These are phyloP conservation scores for Picochlorum sp. DNA, from an alignment of 139 green algal species.

Conservation along the genomic window DNA sequence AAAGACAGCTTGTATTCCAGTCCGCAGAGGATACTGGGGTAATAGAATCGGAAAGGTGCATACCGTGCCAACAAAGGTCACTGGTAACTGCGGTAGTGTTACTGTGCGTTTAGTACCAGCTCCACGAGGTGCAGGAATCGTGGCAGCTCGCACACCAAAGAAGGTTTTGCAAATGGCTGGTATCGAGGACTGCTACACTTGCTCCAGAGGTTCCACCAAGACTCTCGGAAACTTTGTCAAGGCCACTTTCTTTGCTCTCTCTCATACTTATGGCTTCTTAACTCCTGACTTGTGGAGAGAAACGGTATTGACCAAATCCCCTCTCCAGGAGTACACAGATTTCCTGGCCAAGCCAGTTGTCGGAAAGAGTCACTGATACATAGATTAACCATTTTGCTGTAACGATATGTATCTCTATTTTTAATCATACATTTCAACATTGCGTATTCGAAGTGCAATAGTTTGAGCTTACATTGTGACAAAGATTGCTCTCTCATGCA, in stretches of 20 bases:
- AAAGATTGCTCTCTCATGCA: no score
- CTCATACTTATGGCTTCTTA: slow-evolving; percentile 91
- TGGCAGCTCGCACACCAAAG: slow-evolving; percentile 93
- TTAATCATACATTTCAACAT: no score
- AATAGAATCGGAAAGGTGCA: slow-evolving; percentile 91
- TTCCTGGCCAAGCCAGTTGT: slow-evolving; percentile 68
- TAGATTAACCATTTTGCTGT: background rate
- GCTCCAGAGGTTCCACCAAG: slow-evolving; percentile 82
- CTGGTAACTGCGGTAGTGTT: slow-evolving; percentile 94
- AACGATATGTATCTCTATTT: no score
- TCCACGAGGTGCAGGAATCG: slow-evolving; percentile 93
- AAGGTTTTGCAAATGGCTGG: slow-evolving; percentile 99
- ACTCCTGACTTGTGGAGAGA: slow-evolving; percentile 94
- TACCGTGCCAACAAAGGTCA: slow-evolving; percentile 87
- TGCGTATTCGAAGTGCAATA: no score
- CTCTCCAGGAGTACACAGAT: slow-evolving; percentile 77
- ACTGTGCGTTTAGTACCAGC: slow-evolving; percentile 92
- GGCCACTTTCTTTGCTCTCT: slow-evolving; percentile 48
- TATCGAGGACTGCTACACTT: slow-evolving; percentile 99
- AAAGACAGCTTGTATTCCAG: slow-evolving; percentile 90
- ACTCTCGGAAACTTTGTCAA: slow-evolving; percentile 99
- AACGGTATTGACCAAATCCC: slow-evolving; percentile 84
- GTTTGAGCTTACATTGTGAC: no score
- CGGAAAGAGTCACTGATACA: background rate
- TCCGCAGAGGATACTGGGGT: slow-evolving; percentile 97